A percentile compares a stretch with the other conserved stretches of the same genome.
Conservation (phyloP, 306 rosid species). For the Alnus glutinosa region DNA sequence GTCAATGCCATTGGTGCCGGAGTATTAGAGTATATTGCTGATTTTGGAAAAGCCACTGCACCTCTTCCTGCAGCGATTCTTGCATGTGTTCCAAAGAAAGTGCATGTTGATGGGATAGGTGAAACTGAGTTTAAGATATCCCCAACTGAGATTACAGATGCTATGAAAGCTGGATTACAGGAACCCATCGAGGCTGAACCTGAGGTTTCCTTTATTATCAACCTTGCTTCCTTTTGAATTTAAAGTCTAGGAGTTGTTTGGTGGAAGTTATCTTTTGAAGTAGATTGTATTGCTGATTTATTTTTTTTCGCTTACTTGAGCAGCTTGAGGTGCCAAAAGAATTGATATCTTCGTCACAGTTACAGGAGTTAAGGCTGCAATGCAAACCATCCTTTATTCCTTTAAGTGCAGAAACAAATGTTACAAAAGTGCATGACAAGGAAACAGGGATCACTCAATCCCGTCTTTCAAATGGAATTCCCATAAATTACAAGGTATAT, state of each 20-base stretch:
- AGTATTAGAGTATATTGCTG: constrained; percentile 84
- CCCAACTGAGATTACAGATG: constrained; percentile 75
- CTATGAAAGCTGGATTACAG: constrained; percentile 81
- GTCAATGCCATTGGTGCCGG: constrained; percentile 86
- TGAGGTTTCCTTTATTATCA: constrained; percentile 60
- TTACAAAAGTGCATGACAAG: constrained; percentile 64
- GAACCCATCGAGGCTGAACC: constrained; percentile 92
- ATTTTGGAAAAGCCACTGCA: constrained; percentile 86
- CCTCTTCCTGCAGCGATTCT: constrained; percentile 97
- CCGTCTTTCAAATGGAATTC: constrained; percentile 88
- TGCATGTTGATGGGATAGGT: constrained; percentile 79
- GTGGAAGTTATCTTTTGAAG: not conserved
- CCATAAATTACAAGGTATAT: constrained; percentile 90
- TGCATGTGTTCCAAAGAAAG: constrained; percentile 91
- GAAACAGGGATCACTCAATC: constrained; percentile 87
- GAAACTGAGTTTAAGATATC: constrained; percentile 92
- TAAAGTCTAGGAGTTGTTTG: not conserved
- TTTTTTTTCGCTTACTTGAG: constrained; percentile 27
- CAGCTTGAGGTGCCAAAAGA: constrained; percentile 99
- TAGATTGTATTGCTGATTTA: constrained; percentile 16
- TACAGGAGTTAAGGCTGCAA: constrained; percentile 70
- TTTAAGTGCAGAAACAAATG: constrained; percentile 51
- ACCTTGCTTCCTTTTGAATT: constrained; percentile 10
- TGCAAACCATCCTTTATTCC: constrained; percentile 70
- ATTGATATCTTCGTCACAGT: constrained; percentile 62